Evolutionary conservation across 2,329 filamentous ascomycete genomes (phyloP).

Genomic region (Fusarium verrucosum): DNA sequence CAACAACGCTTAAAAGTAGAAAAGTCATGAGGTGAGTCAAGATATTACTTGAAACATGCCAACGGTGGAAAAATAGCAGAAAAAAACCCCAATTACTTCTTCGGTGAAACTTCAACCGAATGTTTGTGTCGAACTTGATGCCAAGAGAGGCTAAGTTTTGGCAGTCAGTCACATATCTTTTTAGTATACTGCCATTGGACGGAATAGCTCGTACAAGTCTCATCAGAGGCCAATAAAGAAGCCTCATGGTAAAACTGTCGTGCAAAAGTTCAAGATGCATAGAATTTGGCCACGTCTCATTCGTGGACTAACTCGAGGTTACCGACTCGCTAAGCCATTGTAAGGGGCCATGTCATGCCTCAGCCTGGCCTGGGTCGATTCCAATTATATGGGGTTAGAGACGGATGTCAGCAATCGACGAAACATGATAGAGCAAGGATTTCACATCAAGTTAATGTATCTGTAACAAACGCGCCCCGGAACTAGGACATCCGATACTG

Average conservation of each 20-base stretch:
- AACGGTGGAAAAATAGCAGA: conserved; percentile 28
- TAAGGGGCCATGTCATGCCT: conserved; percentile 22
- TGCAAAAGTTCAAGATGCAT: conserved; percentile 1
- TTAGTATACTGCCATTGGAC: conserved; percentile 26
- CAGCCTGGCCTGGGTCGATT: conserved; percentile 18
- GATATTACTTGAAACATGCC: not conserved
- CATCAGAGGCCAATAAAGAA: conserved; percentile 5
- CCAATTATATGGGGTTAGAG: conserved; percentile 27
- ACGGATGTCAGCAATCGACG: conserved; percentile 29
- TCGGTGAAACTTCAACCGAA: conserved; percentile 27
- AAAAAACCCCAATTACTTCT: not conserved
- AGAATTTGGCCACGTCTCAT: conserved; percentile 15
- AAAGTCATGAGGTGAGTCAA: not conserved
- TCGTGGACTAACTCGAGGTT: conserved; percentile 35
- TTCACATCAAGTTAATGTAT: conserved; percentile 24
- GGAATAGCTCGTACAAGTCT: conserved; percentile 10
- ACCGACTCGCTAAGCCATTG: conserved; percentile 1
- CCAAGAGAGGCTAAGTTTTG: conserved; percentile 27
- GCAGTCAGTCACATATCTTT: conserved; percentile 7
- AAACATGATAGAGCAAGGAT: conserved; percentile 21
- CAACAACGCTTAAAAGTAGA: not conserved
- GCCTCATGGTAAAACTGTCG: not conserved
- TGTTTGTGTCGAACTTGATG: conserved; percentile 10
- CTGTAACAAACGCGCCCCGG: conserved; percentile 33
- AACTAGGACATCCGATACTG: conserved; percentile 25